These are phyloP conservation scores for Catharanthus roseus DNA, from an alignment of 257 asterid genomes.

Conservation along the genomic window DNA sequence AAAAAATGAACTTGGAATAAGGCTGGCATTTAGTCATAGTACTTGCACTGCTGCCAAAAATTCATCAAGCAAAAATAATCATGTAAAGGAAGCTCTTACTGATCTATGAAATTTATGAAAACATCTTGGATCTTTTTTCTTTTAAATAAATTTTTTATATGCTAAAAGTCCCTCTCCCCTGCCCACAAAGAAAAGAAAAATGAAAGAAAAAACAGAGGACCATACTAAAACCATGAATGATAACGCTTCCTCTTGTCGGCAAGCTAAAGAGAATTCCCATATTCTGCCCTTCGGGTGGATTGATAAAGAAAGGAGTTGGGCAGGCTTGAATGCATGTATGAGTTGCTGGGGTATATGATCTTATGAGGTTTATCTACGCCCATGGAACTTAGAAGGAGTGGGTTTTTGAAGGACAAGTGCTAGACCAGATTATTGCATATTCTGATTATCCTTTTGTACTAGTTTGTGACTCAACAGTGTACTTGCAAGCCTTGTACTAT, in stretches of 20 bases:
- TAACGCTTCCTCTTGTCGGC: not conserved
- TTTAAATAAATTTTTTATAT: too few species aligned
- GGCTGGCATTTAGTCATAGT: not conserved
- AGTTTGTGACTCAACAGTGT: not conserved
- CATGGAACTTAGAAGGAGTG: too few species aligned
- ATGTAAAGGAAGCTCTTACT: not conserved
- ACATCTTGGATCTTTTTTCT: not conserved
- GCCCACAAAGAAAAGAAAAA: not conserved
- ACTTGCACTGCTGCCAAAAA: not conserved
- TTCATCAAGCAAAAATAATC: not conserved
- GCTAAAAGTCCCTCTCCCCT: not conserved
- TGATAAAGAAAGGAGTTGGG: not conserved
- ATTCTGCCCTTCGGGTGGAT: not conserved
- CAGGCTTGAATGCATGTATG: not conserved
- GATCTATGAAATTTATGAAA: not conserved
- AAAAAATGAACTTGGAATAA: not conserved
- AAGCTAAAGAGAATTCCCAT: not conserved
- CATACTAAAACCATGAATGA: not conserved
- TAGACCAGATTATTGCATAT: not conserved
- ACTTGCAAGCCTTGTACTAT: not conserved
- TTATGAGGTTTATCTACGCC: not conserved
- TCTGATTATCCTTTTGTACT: not conserved
- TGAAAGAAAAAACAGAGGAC: not conserved
- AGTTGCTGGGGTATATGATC: not conserved
- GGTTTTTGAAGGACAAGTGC: not conserved